Base-by-base conservation (phyloP, 2,329 filamentous ascomycete species). In the Colletotrichum sp. region DNA sequence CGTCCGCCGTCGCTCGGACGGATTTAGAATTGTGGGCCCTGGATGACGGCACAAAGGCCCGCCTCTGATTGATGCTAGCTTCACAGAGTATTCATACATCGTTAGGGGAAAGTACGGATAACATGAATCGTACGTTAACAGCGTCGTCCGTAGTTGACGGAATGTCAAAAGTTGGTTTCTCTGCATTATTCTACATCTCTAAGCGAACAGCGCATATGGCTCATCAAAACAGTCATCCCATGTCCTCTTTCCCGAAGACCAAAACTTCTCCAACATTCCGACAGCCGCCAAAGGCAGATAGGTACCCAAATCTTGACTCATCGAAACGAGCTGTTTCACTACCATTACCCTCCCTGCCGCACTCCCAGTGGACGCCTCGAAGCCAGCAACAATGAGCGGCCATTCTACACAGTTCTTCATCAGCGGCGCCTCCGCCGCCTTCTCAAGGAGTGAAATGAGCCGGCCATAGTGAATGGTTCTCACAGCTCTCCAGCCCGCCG, bases 371-470 rank as follows among this genome's bases (percentile, higher is more conserved):
- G 69, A 58, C 9, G 71, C 71, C 4, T 74, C 74, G 26, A 74
- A 74, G 1, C 73, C 73, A 3, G 69, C 73, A 30, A 75, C 73
- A 18, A 75, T 68, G 4, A 73, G 12, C 1, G 69, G 69, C 73
- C 73, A 75, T 5, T 24, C 16, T 3, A 43, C 28, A 10, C 70
- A 73, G 34, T 30, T 58, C 26, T 48, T 67, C 18, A 73, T 32
- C 12, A 65, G 10, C 7, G 16, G 38, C 3, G 56, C 71, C 4
- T 15, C 16, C 5, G 69, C 62, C 3, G 73, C 36, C 21, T 77
- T 34, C 1, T 60, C 55, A 8, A 84, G 79, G 8, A 80, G 66
- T 3, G 32, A 6, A 4, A 77, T 72, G 0, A 83, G 75, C 13
- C 61, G 66, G 18, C 69, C 66, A 16, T 70, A 74, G 24, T 79